Conservation (phyloP, 345 rosid genomes). For the Populus deltoides region DNA sequence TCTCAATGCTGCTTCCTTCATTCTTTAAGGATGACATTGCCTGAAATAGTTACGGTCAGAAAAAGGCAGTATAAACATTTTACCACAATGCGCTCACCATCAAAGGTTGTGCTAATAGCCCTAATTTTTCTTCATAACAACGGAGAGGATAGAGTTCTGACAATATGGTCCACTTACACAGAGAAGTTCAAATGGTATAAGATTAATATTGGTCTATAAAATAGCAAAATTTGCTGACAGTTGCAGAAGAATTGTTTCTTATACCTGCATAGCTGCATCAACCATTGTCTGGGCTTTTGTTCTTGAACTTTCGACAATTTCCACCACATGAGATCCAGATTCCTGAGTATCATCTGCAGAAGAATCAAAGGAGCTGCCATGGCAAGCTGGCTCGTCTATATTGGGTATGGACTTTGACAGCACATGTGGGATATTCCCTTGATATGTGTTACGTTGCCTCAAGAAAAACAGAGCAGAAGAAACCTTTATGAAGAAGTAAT, state of each 20-base stretch:
- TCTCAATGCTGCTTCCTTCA: conserved; percentile 38
- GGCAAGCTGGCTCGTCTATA: conserved; percentile 43
- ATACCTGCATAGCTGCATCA: conserved; percentile 63
- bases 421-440: conserved; percentile 36
- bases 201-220: neutral
- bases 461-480: conserved; percentile 62
- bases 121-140: neutral
- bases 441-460: conserved; percentile 79
- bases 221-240: neutral
- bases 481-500: conserved; percentile 45
- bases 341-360: conserved; percentile 45
- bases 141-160: neutral
- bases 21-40: conserved; percentile 47
- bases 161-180: neutral
- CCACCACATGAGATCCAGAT: conserved; percentile 58
- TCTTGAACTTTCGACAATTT: conserved; percentile 69
- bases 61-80: neutral
- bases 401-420: conserved; percentile 27
- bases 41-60: conserved; percentile 37
- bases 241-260: neutral
- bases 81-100: neutral
- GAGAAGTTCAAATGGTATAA: neutral
- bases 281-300: conserved; percentile 66
- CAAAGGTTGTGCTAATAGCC: neutral
- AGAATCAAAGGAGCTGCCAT: conserved; percentile 36